A percentile compares a stretch with the other conserved stretches of the same genome.
Evolutionary conservation across 306 rosid genomes (phyloP).

Genomic region (Rubus parviflorus): DNA sequence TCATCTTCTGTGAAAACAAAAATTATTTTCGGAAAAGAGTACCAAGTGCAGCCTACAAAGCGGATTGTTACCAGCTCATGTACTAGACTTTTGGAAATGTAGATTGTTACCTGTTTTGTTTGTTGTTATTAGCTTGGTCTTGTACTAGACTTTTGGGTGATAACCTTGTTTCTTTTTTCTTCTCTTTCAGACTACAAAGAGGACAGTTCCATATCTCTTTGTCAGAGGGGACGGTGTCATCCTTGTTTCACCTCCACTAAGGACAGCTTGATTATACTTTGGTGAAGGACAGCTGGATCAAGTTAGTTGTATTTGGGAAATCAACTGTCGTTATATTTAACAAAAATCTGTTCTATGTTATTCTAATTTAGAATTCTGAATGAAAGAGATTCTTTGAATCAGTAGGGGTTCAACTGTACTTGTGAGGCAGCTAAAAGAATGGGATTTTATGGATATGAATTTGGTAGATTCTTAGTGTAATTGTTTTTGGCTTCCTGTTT

Average conservation of each 20-base stretch:
- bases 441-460: neutral
- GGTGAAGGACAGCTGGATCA: constrained; percentile 57
- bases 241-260: constrained; percentile 93
- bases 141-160: neutral
- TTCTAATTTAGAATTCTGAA: neutral
- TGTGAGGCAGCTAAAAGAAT: constrained; percentile 16
- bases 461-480: constrained; percentile 1
- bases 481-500: neutral
- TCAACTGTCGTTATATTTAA: neutral
- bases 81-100: too few species aligned
- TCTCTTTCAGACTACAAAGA: constrained; percentile 74
- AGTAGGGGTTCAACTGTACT: constrained; percentile 11
- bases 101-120: neutral
- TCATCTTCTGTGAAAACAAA: neutral
- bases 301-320: neutral
- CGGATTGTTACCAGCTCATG: neutral
- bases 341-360: constrained; percentile 10
- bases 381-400: constrained; percentile 9
- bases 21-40: neutral
- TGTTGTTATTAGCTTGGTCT: neutral
- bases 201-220: constrained; percentile 90
- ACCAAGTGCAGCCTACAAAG: neutral
- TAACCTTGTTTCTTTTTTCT: constrained; percentile 20
- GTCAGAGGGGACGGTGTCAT: constrained; percentile 99
- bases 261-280: constrained; percentile 63